Percentiles rank a stretch among this genome's conserved stretches.
These are phyloP conservation scores for Venturia nashicola DNA, from an alignment of 2,329 filamentous ascomycete genomes.

Conservation along the genomic window DNA sequence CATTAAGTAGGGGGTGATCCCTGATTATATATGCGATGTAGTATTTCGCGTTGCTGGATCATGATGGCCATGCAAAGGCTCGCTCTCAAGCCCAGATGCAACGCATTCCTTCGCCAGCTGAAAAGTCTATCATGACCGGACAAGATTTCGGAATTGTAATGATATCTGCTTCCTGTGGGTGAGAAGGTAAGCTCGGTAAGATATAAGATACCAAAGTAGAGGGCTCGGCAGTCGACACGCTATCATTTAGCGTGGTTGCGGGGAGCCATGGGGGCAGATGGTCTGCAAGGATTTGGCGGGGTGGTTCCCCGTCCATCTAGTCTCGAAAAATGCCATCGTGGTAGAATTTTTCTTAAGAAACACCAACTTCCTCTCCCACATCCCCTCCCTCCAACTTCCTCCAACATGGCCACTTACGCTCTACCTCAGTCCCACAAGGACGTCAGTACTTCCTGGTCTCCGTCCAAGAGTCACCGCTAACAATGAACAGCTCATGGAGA, in stretches of 20 bases:
- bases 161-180: no score
- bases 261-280: neutral
- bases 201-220: no score
- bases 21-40: no score
- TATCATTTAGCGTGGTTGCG: neutral
- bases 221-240: neutral
- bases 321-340: neutral
- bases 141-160: no score
- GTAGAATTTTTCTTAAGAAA: neutral
- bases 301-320: neutral
- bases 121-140: no score
- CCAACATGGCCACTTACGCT: constrained; percentile 39
- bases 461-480: constrained; percentile 10
- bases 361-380: neutral
- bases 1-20: no score
- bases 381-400: neutral
- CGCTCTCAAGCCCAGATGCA: no score
- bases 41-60: no score
- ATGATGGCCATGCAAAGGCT: no score
- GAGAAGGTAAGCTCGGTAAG: no score
- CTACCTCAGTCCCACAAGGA: constrained; percentile 55
- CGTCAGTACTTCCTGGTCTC: constrained; percentile 31
- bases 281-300: neutral
- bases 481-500: constrained; percentile 72
- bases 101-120: no score